phyloP scores from a whole-genome alignment of 1,139 yeast species.

The Kazachstania sp. region DNA sequence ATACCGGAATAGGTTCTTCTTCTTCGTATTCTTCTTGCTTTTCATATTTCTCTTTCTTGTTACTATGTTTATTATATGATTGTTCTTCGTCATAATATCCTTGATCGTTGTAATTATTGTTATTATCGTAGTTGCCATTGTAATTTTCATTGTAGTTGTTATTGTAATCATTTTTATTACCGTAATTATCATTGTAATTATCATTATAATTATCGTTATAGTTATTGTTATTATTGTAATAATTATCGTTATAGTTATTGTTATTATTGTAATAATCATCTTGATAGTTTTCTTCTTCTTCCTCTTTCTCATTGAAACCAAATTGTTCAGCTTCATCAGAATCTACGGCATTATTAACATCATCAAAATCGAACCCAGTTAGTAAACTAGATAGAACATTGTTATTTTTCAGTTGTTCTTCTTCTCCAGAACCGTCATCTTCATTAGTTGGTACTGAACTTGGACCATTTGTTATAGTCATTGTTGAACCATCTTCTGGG shows the following conservation, averaged over 20 bases:
- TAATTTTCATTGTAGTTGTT: neutral
- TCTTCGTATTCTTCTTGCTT: conserved; percentile 34
- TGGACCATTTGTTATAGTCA: conserved; percentile 17
- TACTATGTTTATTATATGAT: conserved; percentile 14
- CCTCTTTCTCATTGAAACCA: conserved; percentile 40
- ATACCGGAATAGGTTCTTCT: conserved; percentile 47
- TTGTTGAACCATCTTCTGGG: conserved; percentile 11
- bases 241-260: conserved; percentile 12
- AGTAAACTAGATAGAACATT: conserved; percentile 47
- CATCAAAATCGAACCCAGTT: conserved; percentile 49
- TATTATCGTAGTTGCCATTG: too few relatives aligned
- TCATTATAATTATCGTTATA: too few relatives aligned
- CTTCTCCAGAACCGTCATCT: conserved; percentile 23
- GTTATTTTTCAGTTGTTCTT: conserved; percentile 35
- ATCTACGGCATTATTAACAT: conserved; percentile 48
- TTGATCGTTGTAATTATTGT: conserved; percentile 3
- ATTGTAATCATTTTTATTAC: neutral
- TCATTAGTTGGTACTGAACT: conserved; percentile 8
- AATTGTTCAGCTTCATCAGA: conserved; percentile 35
- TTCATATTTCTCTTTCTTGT: neutral
- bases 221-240: too few relatives aligned
- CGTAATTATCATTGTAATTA: conserved; percentile 1
- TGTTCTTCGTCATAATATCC: conserved; percentile 8
- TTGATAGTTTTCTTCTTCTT: conserved; percentile 29
- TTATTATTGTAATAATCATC: conserved; percentile 25